Conservation (phyloP, 495 filamentous ascomycete species). For the Podospora pseudopauciseta region DNA sequence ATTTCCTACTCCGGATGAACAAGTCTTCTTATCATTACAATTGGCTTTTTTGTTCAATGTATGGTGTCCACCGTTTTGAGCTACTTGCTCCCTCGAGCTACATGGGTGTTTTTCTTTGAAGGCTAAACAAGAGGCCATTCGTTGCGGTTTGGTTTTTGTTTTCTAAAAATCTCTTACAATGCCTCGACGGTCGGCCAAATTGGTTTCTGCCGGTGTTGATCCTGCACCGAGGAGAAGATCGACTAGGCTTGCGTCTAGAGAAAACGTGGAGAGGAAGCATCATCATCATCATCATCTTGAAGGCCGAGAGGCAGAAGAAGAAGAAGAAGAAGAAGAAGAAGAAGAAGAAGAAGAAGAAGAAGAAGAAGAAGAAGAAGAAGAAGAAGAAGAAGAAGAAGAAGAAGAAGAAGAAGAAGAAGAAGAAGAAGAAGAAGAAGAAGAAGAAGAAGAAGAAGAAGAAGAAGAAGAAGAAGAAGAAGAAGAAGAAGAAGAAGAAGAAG, state of each 20-base stretch:
- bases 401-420: too few species aligned
- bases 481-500: neutral
- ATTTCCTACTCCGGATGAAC: neutral
- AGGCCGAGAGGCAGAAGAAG: neutral
- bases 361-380: neutral
- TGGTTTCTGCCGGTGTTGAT: neutral
- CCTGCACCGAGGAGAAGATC: conserved; percentile 3
- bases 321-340: too few species aligned
- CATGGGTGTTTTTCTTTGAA: neutral
- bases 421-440: too few species aligned
- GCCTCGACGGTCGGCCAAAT: neutral
- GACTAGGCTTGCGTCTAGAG: neutral
- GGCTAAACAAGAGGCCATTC: neutral
- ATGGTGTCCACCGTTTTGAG: neutral
- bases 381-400: neutral
- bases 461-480: too few species aligned
- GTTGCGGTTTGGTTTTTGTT: neutral
- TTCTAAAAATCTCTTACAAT: neutral
- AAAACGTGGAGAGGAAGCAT: neutral
- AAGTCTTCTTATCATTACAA: neutral
- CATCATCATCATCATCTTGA: neutral
- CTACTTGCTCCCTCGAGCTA: neutral
- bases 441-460: neutral
- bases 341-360: too few species aligned
- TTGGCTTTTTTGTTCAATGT: neutral